A percentile compares a stretch with the other conserved stretches of the same genome.
These are phyloP conservation scores for Scenedesmus sp. DNA, from an alignment of 163 green algal genomes.

Conservation along the genomic window DNA sequence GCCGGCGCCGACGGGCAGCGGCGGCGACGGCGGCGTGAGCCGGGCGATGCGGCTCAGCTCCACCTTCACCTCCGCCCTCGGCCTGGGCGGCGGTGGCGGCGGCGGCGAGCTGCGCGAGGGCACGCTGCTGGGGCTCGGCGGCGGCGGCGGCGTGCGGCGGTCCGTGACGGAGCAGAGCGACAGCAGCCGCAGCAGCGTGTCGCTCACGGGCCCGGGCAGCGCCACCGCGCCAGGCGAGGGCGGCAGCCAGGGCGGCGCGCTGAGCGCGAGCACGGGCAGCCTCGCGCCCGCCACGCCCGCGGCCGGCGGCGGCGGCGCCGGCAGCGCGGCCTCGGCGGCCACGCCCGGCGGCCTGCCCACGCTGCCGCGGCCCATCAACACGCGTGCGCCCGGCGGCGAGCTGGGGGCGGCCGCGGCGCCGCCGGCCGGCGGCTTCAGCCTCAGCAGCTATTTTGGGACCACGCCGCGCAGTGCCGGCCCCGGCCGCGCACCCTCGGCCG, in stretches of 20 bases:
- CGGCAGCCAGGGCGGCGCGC: not conserved
- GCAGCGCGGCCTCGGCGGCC: too few relatives aligned
- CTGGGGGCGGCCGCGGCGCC: not conserved
- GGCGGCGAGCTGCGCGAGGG: not conserved
- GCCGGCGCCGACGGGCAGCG: not conserved
- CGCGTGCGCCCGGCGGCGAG: not conserved
- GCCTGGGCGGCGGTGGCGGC: not conserved
- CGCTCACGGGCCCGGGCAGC: not conserved
- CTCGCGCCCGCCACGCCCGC: too few relatives aligned
- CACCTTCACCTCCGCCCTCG: slow-evolving; percentile 9
- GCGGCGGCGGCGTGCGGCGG: not conserved
- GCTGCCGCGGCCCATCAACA: not conserved
- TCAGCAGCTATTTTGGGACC: slow-evolving; percentile 3
- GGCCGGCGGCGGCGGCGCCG: too few relatives aligned
- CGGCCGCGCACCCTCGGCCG: too few relatives aligned
- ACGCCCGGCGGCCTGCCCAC: too few relatives aligned
- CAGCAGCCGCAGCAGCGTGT: slow-evolving; percentile 25
- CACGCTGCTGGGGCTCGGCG: not conserved
- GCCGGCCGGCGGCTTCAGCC: not conserved
- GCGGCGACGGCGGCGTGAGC: not conserved
- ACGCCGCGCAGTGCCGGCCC: too few relatives aligned
- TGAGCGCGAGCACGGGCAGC: not conserved
- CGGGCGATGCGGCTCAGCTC: slow-evolving; percentile 15
- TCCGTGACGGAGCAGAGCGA: slow-evolving; percentile 20
- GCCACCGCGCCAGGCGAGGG: not conserved